Conservation (phyloP, 2,329 filamentous ascomycete genomes). For the Verticillium isaacii region DNA sequence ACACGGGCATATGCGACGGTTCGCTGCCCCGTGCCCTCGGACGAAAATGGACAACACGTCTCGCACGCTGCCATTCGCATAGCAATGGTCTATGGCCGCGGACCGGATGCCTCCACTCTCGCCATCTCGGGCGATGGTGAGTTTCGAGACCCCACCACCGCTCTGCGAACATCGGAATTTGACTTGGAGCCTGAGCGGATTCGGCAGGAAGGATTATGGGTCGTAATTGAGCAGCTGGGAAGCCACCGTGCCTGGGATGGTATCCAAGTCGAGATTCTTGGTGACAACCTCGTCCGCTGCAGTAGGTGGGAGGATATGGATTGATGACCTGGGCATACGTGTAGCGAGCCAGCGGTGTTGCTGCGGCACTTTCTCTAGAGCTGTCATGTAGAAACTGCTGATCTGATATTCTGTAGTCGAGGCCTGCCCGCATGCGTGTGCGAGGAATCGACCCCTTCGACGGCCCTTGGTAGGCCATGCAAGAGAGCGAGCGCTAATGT, state of each 20-base stretch:
- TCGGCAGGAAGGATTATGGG: conserved; percentile 59
- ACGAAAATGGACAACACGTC: conserved; percentile 12
- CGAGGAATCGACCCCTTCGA: too few relatives aligned
- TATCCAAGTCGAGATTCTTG: conserved; percentile 50
- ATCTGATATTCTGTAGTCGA: neutral
- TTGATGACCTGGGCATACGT: neutral
- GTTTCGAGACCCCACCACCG: conserved; percentile 63
- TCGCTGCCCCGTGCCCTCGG: conserved; percentile 8
- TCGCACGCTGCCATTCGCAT: conserved; percentile 53
- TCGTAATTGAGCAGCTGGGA: conserved; percentile 79
- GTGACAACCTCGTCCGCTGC: conserved; percentile 39
- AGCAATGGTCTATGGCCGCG: conserved; percentile 67
- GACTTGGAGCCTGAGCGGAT: conserved; percentile 65
- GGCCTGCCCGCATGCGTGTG: too few relatives aligned
- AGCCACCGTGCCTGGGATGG: conserved; percentile 33
- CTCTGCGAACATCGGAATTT: conserved; percentile 67
- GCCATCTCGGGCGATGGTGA: conserved; percentile 66
- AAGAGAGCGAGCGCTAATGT: too few relatives aligned
- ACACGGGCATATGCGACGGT: conserved; percentile 57
- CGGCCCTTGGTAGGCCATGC: too few relatives aligned
- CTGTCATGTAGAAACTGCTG: neutral
- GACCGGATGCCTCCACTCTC: conserved; percentile 61
- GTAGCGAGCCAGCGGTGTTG: neutral
- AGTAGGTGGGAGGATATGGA: conserved; percentile 35
- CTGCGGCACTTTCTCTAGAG: neutral